These are phyloP conservation scores for Ambrosiella cleistominuta DNA, from an alignment of 2,329 filamentous ascomycete genomes.

Conservation along the genomic window DNA sequence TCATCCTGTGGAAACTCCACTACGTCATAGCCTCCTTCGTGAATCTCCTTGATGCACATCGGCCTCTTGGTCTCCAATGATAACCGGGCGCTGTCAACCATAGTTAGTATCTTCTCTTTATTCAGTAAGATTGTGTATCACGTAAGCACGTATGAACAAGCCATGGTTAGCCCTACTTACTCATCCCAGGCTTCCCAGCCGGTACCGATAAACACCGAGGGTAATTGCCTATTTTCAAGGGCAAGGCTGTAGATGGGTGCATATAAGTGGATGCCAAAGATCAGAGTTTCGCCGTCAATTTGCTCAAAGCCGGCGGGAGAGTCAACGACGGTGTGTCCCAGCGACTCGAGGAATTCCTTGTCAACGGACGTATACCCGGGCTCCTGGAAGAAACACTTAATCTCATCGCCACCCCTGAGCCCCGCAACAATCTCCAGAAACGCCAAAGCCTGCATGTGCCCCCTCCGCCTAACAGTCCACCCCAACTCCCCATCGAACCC, in stretches of 20 bases:
- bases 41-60: constrained; percentile 19
- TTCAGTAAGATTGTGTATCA: too few relatives aligned
- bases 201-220: constrained; percentile 41
- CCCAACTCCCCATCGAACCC: constrained; percentile 34
- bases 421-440: constrained; percentile 31
- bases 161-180: constrained; percentile 21
- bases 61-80: neutral
- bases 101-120: neutral
- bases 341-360: constrained; percentile 32
- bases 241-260: constrained; percentile 33
- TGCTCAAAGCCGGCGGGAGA: constrained; percentile 34
- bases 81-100: neutral
- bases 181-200: constrained; percentile 32
- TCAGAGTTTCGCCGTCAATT: constrained; percentile 31
- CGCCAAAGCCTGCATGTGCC: constrained; percentile 35
- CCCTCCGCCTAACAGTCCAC: constrained; percentile 27
- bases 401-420: constrained; percentile 14
- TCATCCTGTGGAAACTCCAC: constrained; percentile 24
- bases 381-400: constrained; percentile 36
- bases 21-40: constrained; percentile 18
- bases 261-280: constrained; percentile 47
- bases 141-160: too few relatives aligned
- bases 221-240: constrained; percentile 25
- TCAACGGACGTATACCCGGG: constrained; percentile 33
- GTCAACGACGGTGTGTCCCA: constrained; percentile 35